A percentile compares a stretch with the other conserved stretches of the same genome.
phyloP scores from a whole-genome alignment of 352 stramenopile genomes.

The Globisporangium lucens region DNA sequence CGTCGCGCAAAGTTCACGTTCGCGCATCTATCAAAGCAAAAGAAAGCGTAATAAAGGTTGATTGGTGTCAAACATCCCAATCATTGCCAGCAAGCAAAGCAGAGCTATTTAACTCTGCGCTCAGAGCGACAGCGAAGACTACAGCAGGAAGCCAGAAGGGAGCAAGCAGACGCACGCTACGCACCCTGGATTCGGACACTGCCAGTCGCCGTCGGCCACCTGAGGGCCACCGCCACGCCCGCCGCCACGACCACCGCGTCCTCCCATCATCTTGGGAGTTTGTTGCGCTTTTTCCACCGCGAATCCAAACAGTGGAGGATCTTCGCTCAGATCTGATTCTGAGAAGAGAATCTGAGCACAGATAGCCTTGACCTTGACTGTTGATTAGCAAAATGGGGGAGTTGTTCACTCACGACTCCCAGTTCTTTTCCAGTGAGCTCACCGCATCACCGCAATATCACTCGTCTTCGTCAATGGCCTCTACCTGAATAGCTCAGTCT shows the following conservation, averaged over 20 bases:
- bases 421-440: not conserved
- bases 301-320: not conserved
- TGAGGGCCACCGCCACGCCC: conserved; percentile 46
- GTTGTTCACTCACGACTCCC: not conserved
- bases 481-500: not conserved
- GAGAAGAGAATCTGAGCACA: not conserved
- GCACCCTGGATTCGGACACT: conserved; percentile 77
- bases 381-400: not conserved
- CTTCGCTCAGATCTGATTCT: conserved; percentile 17
- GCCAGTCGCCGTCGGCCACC: conserved; percentile 70
- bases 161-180: not conserved
- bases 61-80: not conserved
- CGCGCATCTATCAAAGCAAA: conserved; percentile 44
- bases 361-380: not conserved
- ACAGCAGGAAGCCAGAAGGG: not conserved
- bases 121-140: not conserved
- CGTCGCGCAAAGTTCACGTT: conserved; percentile 86
- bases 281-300: not conserved
- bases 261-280: conserved; percentile 28
- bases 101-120: not conserved
- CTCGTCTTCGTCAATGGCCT: not conserved
- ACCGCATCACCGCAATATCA: not conserved
- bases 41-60: not conserved
- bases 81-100: not conserved
- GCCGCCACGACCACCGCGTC: conserved; percentile 30